Evolutionary conservation across 257 asterid genomes (phyloP), one percentile per base, ranked within the genome.

Genomic region (Solanum habrochaites): DNA sequence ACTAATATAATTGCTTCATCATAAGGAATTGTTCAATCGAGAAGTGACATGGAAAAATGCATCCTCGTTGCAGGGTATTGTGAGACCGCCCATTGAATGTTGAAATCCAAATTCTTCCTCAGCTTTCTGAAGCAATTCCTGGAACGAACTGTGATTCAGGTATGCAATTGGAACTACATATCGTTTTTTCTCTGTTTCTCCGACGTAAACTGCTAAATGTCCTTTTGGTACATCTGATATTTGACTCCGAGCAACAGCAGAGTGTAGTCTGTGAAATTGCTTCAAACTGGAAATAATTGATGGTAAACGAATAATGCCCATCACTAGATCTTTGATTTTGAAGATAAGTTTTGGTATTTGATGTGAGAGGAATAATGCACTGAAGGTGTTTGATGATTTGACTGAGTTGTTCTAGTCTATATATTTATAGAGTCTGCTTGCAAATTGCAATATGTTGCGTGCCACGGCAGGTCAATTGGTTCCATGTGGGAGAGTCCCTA

Each of bases 281-380:
- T 80, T 86, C 2, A 85, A 89, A 42, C 80, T 86, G 1, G 89
- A n/a, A 82, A 88, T 69, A 83, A 87, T 37, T 6, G 88, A 86
- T 27, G 90, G 90, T 40, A 89, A 67, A 32, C 91, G 89, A 82
- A 91, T 80, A 47, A 80, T 91, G 13, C 88, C 91, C 93, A 91
- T 91, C 71, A 20, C 62, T 74, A 27, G 32, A 39, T n/a, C 7
- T 86, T 52, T n/a, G 69, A 12, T 74, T 35, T 74, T 62, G 67
- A 66, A 37, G 16, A 7, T 13, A 20, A 23, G 11, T 18, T 47
- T 21, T 47, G 66, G 42, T 39, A 32, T 73, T 86, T 69, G 86
- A 42, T 83, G 13, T 45, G 2, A 49, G 62, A 56, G 62, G 62
- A 27, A 60, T n/a, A 75, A 29, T 69, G 43, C 32, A 70, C 18